phyloP scores from a whole-genome alignment of 148 eudicot species.

The Polygonum maritimum region DNA sequence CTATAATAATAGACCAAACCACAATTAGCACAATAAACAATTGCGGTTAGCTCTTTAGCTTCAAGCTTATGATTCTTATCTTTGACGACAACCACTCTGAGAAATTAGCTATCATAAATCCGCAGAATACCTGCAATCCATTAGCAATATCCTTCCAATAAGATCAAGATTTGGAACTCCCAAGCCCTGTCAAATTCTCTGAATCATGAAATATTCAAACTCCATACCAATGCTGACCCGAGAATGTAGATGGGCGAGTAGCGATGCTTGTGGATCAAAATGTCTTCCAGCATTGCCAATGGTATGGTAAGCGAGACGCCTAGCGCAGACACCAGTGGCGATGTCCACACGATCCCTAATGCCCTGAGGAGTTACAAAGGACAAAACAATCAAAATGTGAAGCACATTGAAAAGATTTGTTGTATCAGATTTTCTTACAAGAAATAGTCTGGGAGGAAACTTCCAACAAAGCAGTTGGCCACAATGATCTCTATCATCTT shows the following conservation, averaged over 20 bases:
- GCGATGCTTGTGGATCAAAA: conserved; percentile 17
- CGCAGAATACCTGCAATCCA: conserved; percentile 26
- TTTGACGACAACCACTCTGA: conserved; percentile 28
- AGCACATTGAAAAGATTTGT: background rate
- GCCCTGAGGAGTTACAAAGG: conserved; percentile 13
- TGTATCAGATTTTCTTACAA: conserved; percentile 7
- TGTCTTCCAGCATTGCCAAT: conserved; percentile 23
- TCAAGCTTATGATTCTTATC: conserved; percentile 5
- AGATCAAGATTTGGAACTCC: background rate
- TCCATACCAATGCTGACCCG: conserved; percentile 17
- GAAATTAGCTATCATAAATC: conserved; percentile 24
- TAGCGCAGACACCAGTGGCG: conserved; percentile 25
- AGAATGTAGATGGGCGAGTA: conserved; percentile 20
- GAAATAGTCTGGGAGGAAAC: conserved; percentile 24
- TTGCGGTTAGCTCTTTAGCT: conserved; percentile 15
- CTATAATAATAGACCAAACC: background rate
- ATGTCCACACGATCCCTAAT: conserved; percentile 25
- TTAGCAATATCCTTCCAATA: background rate
- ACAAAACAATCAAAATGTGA: background rate
- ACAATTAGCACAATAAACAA: conserved; percentile 1
- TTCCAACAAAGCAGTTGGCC: conserved; percentile 26
- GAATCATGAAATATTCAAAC: background rate
- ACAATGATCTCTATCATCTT: conserved; percentile 15
- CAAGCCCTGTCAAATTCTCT: background rate
- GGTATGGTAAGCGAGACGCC: conserved; percentile 28